Percentiles rank a stretch among this genome's conserved stretches.
phyloP scores from a whole-genome alignment of 345 rosid species.

The Punica granatum region DNA sequence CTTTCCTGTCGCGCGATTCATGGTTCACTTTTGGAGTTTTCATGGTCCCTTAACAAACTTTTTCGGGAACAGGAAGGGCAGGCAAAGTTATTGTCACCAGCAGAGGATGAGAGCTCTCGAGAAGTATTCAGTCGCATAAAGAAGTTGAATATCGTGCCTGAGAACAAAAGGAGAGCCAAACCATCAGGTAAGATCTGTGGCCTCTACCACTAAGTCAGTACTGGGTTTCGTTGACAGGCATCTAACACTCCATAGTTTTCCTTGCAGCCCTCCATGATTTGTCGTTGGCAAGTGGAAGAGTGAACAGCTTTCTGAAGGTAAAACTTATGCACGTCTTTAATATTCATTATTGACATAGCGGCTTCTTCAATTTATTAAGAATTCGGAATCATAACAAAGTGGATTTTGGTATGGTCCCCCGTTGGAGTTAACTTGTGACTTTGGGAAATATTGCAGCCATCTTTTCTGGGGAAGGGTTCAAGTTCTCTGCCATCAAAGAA shows the following conservation, averaged over 20 bases:
- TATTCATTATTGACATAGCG: neutral
- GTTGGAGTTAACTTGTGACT: constrained; percentile 1
- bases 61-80: constrained; percentile 51
- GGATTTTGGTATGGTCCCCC: neutral
- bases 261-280: constrained; percentile 46
- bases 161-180: constrained; percentile 51
- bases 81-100: constrained; percentile 40
- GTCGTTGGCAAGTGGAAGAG: constrained; percentile 37
- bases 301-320: constrained; percentile 54
- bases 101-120: constrained; percentile 44
- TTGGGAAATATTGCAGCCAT: constrained; percentile 53
- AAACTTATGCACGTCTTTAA: neutral
- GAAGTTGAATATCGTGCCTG: constrained; percentile 56
- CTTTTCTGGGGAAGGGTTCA: constrained; percentile 60
- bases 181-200: constrained; percentile 42
- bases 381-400: neutral
- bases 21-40: neutral
- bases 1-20: neutral
- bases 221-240: neutral
- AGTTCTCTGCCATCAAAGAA: constrained; percentile 49
- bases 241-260: neutral
- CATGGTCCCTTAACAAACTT: no score
- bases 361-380: neutral
- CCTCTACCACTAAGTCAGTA: constrained; percentile 5
- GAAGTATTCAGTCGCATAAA: constrained; percentile 65